phyloP scores from a whole-genome alignment of 768 basidiomycete genomes.

The Boletus coccyginus region DNA sequence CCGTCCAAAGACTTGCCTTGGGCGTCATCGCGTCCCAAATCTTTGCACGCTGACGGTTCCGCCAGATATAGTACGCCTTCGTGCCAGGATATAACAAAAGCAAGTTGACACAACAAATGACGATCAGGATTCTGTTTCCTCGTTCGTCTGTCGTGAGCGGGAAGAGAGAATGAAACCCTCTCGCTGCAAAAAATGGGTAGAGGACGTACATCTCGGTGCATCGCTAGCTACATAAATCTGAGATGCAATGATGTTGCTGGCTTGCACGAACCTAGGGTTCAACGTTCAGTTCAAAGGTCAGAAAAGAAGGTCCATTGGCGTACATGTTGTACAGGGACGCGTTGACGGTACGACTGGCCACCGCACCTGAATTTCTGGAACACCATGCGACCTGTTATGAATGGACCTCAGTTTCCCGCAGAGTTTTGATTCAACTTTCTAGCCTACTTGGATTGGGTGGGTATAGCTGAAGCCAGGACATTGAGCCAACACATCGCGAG shows the following conservation, averaged over 20 bases:
- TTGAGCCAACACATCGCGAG: neutral
- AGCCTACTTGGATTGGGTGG: slow-evolving; percentile 46
- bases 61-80: slow-evolving; percentile 56
- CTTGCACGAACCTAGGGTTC: slow-evolving; percentile 41
- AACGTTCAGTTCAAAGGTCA: neutral
- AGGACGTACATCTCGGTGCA: slow-evolving; percentile 48
- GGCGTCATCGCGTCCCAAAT: slow-evolving; percentile 58
- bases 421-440: neutral
- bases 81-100: slow-evolving; percentile 51
- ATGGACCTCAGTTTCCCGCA: neutral
- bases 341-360: slow-evolving; percentile 58
- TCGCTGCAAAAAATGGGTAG: no score
- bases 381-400: slow-evolving; percentile 48
- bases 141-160: slow-evolving; percentile 41
- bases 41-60: slow-evolving; percentile 51
- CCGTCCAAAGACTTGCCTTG: slow-evolving; percentile 33
- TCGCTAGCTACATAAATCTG: slow-evolving; percentile 61
- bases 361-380: slow-evolving; percentile 57
- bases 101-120: slow-evolving; percentile 49
- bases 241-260: slow-evolving; percentile 41
- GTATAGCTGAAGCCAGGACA: slow-evolving; percentile 34
- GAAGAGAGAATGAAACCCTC: neutral
- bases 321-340: slow-evolving; percentile 60
- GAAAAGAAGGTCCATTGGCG: neutral
- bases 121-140: slow-evolving; percentile 57